Base-by-base conservation (phyloP, 176 grass and related monocot species). In the Themeda triandra region DNA sequence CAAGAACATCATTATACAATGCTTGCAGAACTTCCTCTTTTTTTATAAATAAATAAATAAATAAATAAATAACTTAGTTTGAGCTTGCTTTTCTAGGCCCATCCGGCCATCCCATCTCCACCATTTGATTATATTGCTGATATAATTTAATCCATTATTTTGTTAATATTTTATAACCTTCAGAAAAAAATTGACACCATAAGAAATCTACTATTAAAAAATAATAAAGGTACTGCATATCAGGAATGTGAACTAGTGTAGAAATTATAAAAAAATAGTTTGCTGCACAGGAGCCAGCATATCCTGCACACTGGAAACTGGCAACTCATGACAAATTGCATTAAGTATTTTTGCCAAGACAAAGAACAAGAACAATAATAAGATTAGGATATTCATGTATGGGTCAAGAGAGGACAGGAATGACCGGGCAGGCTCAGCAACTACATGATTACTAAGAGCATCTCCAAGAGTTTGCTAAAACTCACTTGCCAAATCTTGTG, bases 81-180 rank as follows among this genome's bases (percentile, higher is more conserved):
- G 5, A 75, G 15, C 33, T 84, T 89, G 18, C 11, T 10, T 27
- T 66, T 71, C 5, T 19, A 74, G 13, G 8, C 19, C 21, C 62
- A 80, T 6, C 39, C 86, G 8, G 13, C 21, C 62, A 80, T 6
- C 39, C 86, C 65, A 67, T 24, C 17, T 12, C 25, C 60, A 53
- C 7, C 8, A 66, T 29, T 42, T 70, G 25, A 7, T 27, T 24
- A 64, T 49, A 67, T 39, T 33, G 59, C 18, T 41, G 30, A 83
- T 64, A 82, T 77, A 66, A 17, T 3, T 48, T 29, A 31, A 73
- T 81, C 25, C 14, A 10, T n/a, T 29, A 35, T 71, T 32, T 49
- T 87, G 48, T 39, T n/a, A 29, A 14, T 69, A 56, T 83, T 71
- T 64, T 40, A 64, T 4, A 63, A 41, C 30, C 31, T 81, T 68